These are phyloP conservation scores for Stropharia rugosoannulata DNA, from an alignment of 768 basidiomycete genomes.

Conservation along the genomic window DNA sequence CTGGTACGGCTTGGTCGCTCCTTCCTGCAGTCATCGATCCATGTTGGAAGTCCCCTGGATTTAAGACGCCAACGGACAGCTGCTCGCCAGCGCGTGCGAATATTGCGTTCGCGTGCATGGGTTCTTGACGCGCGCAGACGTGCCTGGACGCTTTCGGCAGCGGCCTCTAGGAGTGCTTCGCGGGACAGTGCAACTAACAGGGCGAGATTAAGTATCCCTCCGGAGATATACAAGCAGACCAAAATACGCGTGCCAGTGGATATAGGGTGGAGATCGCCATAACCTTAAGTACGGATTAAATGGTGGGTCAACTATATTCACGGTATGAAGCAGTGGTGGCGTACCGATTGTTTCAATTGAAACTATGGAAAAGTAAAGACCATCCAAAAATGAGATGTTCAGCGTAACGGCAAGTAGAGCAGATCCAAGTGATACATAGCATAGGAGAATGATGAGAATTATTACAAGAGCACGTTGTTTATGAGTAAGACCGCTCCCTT, in stretches of 20 bases:
- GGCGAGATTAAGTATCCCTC: slow-evolving; percentile 65
- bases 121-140: slow-evolving; percentile 48
- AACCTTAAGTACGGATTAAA: slow-evolving; percentile 39
- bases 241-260: slow-evolving; percentile 56
- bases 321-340: slow-evolving; percentile 9
- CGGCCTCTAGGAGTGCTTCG: slow-evolving; percentile 71
- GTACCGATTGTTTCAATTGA: slow-evolving; percentile 68
- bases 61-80: slow-evolving; percentile 67
- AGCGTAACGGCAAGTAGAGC: slow-evolving; percentile 55
- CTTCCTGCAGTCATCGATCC: slow-evolving; percentile 42
- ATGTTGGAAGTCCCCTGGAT: slow-evolving; percentile 45
- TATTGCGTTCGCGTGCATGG: slow-evolving; percentile 46
- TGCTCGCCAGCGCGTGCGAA: slow-evolving; percentile 53
- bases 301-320: background rate
- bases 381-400: slow-evolving; percentile 62
- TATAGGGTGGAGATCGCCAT: slow-evolving; percentile 70
- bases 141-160: slow-evolving; percentile 62
- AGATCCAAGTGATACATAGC: slow-evolving; percentile 73
- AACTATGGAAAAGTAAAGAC: slow-evolving; percentile 75
- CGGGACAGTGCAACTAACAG: slow-evolving; percentile 64
- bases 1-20: slow-evolving; percentile 8
- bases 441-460: slow-evolving; percentile 70
- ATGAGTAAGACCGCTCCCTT: slow-evolving; percentile 77
- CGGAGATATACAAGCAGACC: slow-evolving; percentile 52
- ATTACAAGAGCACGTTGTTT: slow-evolving; percentile 82